Evolutionary conservation across 1,139 yeast genomes (phyloP), one percentile per base, ranked within the genome.

Genomic region (Wickerhamiella pararugosa): DNA sequence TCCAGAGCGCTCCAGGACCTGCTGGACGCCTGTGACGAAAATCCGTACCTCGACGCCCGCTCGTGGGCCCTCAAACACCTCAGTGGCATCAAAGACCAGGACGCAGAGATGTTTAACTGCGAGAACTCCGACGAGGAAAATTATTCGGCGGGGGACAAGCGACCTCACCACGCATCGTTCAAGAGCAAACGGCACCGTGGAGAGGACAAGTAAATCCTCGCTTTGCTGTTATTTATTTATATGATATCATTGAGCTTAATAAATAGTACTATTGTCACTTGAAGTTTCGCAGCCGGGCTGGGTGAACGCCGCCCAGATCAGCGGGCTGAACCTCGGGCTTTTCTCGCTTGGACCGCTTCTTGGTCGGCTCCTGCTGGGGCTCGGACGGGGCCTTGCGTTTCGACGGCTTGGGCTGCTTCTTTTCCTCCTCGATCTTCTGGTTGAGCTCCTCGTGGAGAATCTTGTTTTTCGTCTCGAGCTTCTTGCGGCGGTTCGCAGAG

Each of bases 381-480:
- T 10, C 25, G 9, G 21, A 5, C 29, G 21, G 25, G 4, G 9
- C 26, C n/a, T 10, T 42, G 28, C 34, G 10, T 35, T 42, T 32
- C 11, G 26, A 8, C 8, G 28, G 39, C 27, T 33, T 29, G 27
- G 41, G 36, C 27, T 31, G 9, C 43, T 48, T 49, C 39, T 47
- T 47, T 37, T 52, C 55, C 42, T 51, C 52, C 42, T 53, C 57
- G 37, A 48, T 52, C 51, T 43, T 64, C 47, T 61, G 65, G 15
- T 64, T 69, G 49, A 73, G 60, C 81, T 84, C 92, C 34, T 68
- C 76, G 35, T 69, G 69, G 51, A 84, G 63, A 54, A 78, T 79
- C 41, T 74, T 80, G 58, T 87, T 86, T 68, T 90, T 87, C 42
- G 71, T 74, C 56, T 74, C 74, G 53, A 90, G 70, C 63, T 90